Evolutionary conservation across 2,329 filamentous ascomycete species (phyloP).

Genomic region (Whalleya microplaca): DNA sequence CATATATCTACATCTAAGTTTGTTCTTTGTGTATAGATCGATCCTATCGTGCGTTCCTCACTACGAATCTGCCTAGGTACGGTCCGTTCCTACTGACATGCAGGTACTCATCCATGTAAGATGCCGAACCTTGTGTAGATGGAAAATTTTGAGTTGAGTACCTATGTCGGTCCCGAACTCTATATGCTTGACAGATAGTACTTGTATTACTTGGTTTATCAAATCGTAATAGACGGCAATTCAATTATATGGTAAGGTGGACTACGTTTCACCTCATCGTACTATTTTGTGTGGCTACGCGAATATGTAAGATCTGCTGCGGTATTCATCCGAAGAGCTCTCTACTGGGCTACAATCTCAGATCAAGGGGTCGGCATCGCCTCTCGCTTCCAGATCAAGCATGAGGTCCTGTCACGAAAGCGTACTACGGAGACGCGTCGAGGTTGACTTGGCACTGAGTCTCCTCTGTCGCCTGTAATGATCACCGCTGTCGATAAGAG

Average conservation of each 20-base stretch:
- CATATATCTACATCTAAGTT: background rate
- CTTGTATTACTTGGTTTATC: background rate
- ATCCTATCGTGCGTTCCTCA: conserved; percentile 1
- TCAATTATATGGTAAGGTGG: background rate
- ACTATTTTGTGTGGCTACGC: background rate
- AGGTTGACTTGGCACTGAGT: conserved; percentile 1
- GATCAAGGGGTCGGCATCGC: conserved; percentile 10
- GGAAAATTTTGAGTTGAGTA: background rate
- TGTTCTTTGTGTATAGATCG: conserved; percentile 3
- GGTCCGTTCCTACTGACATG: background rate
- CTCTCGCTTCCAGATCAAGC: conserved; percentile 23
- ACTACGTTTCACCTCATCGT: background rate
- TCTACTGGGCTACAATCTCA: background rate
- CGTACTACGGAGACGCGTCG: conserved; percentile 22
- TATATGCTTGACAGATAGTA: background rate
- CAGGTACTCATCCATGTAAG: background rate
- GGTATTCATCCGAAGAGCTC: conserved; percentile 1
- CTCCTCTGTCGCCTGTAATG: background rate
- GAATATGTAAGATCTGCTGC: background rate
- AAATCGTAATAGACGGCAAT: background rate
- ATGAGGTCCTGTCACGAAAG: conserved; percentile 13
- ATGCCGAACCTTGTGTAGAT: background rate
- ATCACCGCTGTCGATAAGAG: background rate
- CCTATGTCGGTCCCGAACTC: background rate
- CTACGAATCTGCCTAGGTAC: background rate